A percentile compares a stretch with the other conserved stretches of the same genome.
Evolutionary conservation across 306 rosid genomes (phyloP).

Genomic region (Gleditsia sinensis): DNA sequence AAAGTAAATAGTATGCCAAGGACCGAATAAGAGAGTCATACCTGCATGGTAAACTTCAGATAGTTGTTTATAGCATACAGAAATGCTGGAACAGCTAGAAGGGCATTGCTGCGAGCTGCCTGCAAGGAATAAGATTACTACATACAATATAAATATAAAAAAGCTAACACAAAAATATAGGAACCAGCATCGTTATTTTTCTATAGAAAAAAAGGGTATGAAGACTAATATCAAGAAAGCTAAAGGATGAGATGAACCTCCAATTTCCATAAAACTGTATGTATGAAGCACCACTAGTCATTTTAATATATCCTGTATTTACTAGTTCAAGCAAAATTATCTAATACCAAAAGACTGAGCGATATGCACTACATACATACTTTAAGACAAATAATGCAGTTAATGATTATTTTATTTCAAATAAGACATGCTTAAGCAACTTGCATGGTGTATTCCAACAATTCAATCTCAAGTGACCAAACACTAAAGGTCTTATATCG

Average conservation of each 20-base stretch:
- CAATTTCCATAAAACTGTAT: neutral
- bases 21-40: slow-evolving; percentile 28
- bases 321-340: neutral
- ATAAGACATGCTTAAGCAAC: neutral
- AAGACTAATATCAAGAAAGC: neutral
- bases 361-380: neutral
- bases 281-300: slow-evolving; percentile 8
- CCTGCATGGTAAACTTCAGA: slow-evolving; percentile 99
- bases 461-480: slow-evolving; percentile 33
- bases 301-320: neutral
- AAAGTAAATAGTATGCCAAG: neutral
- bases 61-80: slow-evolving; percentile 95
- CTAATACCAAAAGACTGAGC: slow-evolving; percentile 8
- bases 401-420: neutral
- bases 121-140: slow-evolving; percentile 44
- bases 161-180: neutral
- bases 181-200: neutral
- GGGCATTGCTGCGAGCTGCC: slow-evolving; percentile 97
- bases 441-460: neutral
- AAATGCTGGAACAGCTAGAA: slow-evolving; percentile 97
- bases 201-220: neutral
- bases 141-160: slow-evolving; percentile 27
- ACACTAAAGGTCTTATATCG: slow-evolving; percentile 5
- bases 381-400: neutral
- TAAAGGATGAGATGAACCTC: neutral